phyloP scores from a whole-genome alignment of 768 basidiomycete species.

The Agaricus bisporus region DNA sequence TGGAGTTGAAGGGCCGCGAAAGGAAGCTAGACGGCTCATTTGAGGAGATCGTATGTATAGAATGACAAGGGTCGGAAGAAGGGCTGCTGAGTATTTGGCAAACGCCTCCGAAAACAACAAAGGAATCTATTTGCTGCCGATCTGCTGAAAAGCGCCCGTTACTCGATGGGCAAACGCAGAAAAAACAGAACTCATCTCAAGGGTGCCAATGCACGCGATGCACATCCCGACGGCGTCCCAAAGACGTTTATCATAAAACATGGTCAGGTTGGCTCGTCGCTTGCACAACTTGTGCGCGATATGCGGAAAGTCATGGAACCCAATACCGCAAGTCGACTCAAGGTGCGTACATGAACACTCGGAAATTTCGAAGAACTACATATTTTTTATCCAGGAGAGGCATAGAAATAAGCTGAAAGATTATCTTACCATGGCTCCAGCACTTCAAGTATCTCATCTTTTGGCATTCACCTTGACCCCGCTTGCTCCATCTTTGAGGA shows the following conservation, averaged over 20 bases:
- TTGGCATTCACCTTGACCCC: slow-evolving; percentile 88
- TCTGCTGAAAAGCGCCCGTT: background rate
- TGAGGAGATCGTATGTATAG: slow-evolving; percentile 6
- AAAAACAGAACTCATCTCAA: slow-evolving; percentile 84
- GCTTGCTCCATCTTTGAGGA: slow-evolving; percentile 78
- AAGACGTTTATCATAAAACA: slow-evolving; percentile 97
- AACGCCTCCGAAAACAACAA: slow-evolving; percentile 1
- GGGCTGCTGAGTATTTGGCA: background rate
- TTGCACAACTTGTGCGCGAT: slow-evolving; percentile 88
- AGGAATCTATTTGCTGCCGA: slow-evolving; percentile 2
- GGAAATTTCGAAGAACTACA: background rate
- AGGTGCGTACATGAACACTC: slow-evolving; percentile 34
- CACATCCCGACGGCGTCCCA: slow-evolving; percentile 40
- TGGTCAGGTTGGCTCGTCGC: slow-evolving; percentile 83
- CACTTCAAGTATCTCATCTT: slow-evolving; percentile 86
- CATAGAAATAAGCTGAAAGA: slow-evolving; percentile 88
- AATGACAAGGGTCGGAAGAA: background rate
- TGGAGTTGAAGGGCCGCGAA: slow-evolving; percentile 75
- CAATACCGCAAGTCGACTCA: slow-evolving; percentile 90
- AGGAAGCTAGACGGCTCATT: slow-evolving; percentile 62
- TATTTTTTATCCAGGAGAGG: slow-evolving; percentile 60
- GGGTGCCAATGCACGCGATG: slow-evolving; percentile 32
- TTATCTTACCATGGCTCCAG: slow-evolving; percentile 87
- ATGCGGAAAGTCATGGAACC: slow-evolving; percentile 97
- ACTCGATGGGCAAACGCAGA: slow-evolving; percentile 62